Percentiles rank a stretch among this genome's conserved stretches.
These are phyloP conservation scores for Thuja plicata DNA, from an alignment of 83 land plant genomes.

Conservation along the genomic window DNA sequence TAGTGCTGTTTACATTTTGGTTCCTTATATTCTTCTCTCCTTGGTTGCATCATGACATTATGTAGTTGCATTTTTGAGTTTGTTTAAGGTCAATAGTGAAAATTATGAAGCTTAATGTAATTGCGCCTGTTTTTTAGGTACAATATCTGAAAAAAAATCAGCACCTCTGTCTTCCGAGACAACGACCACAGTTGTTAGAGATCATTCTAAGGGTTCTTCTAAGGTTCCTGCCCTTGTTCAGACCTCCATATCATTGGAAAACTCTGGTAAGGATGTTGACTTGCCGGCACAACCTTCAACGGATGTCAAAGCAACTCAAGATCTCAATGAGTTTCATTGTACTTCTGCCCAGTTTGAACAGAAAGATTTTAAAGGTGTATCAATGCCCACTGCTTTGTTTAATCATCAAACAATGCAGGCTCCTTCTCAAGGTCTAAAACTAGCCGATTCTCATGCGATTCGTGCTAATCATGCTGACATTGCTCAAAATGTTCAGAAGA, in stretches of 20 bases:
- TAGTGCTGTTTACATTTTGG: not conserved
- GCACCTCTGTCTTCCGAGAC: not conserved
- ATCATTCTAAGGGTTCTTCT: constrained; percentile 10
- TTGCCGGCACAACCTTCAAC: constrained; percentile 14
- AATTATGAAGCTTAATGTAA: not conserved
- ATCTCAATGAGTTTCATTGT: not conserved
- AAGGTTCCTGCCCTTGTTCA: constrained; percentile 18
- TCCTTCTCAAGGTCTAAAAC: constrained; percentile 17
- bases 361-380: constrained; percentile 17
- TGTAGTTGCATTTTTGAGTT: not conserved
- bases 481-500: constrained; percentile 37
- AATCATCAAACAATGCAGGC: constrained; percentile 10
- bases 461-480: constrained; percentile 45
- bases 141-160: constrained; percentile 2
- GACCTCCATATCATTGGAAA: constrained; percentile 17
- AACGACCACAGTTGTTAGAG: not conserved
- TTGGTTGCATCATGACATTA: not conserved
- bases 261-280: constrained; percentile 22
- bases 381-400: constrained; percentile 22
- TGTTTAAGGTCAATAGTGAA: not conserved
- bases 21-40: not conserved
- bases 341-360: constrained; percentile 20
- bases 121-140: not conserved
- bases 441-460: constrained; percentile 20
- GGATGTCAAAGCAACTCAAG: constrained; percentile 21